phyloP scores from a whole-genome alignment of 1,284 basidiomycete species.

The Ceratobasidium sp. region DNA sequence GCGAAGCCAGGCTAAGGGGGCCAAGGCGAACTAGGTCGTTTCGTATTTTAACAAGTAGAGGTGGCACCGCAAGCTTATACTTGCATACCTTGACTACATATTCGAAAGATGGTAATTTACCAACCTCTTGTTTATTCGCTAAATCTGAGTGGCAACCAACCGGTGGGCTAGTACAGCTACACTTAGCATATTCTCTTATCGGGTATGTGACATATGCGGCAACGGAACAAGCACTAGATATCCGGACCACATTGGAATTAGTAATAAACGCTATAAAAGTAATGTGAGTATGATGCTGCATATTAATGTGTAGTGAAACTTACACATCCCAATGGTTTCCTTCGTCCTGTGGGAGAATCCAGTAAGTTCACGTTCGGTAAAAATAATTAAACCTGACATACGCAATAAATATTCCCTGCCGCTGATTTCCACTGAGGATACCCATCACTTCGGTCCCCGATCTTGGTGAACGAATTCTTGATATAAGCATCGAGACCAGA shows the following conservation, averaged over 20 bases:
- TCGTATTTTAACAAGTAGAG: background rate
- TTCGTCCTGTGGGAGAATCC: conserved; percentile 30
- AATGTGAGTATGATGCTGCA: background rate
- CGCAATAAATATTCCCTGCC: conserved; percentile 41
- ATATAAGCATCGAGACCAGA: conserved; percentile 35
- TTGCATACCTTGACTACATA: too few species aligned
- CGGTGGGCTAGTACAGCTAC: too few species aligned
- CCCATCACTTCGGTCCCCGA: conserved; percentile 39
- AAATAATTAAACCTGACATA: conserved; percentile 8
- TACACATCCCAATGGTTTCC: conserved; percentile 42
- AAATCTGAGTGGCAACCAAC: too few species aligned
- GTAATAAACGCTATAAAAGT: background rate
- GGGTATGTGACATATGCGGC: too few species aligned
- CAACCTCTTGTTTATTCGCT: too few species aligned
- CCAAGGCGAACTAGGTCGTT: conserved; percentile 3
- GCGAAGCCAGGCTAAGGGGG: conserved; percentile 48
- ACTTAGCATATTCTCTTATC: too few species aligned
- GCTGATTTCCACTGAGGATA: conserved; percentile 42
- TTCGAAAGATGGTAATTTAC: too few species aligned
- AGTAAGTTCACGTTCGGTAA: background rate
- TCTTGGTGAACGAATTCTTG: conserved; percentile 37
- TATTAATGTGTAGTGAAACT: background rate
- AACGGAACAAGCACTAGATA: background rate
- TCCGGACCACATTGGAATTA: background rate
- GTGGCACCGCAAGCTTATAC: background rate